Evolutionary conservation across 1,284 basidiomycete species (phyloP).

Genomic region (Ceratobasidium sp.): DNA sequence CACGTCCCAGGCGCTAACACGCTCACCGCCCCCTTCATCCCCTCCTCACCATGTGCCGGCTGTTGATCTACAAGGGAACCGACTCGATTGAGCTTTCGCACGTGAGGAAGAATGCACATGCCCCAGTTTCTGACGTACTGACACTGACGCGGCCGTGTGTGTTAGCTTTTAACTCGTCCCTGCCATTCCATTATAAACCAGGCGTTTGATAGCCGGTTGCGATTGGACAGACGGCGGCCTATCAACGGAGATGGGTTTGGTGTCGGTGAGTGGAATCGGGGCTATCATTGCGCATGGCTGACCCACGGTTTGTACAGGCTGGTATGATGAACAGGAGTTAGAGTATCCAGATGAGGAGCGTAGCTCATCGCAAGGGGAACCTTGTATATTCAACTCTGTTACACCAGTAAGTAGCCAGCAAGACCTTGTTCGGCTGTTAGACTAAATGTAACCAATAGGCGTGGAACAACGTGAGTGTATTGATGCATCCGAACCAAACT

Average conservation of each 20-base stretch:
- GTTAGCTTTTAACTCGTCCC: conserved; percentile 83
- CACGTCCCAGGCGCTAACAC: not conserved
- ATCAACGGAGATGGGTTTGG: conserved; percentile 98
- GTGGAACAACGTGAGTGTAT: conserved; percentile 74
- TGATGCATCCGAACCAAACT: not conserved
- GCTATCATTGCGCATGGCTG: not conserved
- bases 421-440: not conserved
- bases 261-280: conserved; percentile 70
- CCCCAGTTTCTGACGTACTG: not conserved
- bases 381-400: conserved; percentile 96
- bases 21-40: not conserved
- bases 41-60: conserved; percentile 71
- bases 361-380: conserved; percentile 53
- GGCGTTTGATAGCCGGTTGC: conserved; percentile 88
- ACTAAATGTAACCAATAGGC: conserved; percentile 59
- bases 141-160: conserved; percentile 25
- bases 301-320: conserved; percentile 57
- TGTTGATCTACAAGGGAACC: conserved; percentile 90
- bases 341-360: conserved; percentile 56
- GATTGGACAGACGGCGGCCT: conserved; percentile 79
- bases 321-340: conserved; percentile 87
- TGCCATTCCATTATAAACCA: conserved; percentile 97
- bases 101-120: conserved; percentile 54
- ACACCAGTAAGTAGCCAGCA: conserved; percentile 70
- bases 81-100: conserved; percentile 88